Conservation (phyloP, 768 basidiomycete species). For the Mycena rebaudengoi region DNA sequence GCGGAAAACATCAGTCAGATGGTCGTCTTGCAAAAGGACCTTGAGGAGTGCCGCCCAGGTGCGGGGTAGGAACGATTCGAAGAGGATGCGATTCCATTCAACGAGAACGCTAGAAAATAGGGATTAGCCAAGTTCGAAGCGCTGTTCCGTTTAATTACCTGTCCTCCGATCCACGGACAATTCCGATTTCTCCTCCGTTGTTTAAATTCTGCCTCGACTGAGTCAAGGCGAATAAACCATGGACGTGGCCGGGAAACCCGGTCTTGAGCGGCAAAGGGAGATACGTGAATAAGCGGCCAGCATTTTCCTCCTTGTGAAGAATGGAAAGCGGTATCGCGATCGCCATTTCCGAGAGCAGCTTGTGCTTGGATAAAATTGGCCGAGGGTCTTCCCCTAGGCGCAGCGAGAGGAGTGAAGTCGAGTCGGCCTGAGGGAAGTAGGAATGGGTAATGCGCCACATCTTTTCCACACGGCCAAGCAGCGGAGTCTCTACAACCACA, state of each 20-base stretch:
- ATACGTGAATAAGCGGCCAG: conserved; percentile 58
- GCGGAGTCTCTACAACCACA: conserved; percentile 27
- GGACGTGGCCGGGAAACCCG: conserved; percentile 53
- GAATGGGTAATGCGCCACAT: conserved; percentile 47
- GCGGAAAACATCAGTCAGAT: conserved; percentile 40
- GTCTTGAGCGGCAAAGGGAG: conserved; percentile 58
- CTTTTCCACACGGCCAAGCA: conserved; percentile 21
- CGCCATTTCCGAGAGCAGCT: conserved; percentile 49
- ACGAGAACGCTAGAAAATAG: conserved; percentile 46
- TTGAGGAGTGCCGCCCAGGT: conserved; percentile 50
- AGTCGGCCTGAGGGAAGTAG: conserved; percentile 34
- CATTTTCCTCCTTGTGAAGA: background rate
- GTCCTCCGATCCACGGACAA: conserved; percentile 48
- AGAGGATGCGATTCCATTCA: conserved; percentile 58
- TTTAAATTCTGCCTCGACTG: conserved; percentile 53
- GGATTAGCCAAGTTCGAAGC: background rate
- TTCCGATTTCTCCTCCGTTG: conserved; percentile 49
- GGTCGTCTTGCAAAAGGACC: conserved; percentile 34
- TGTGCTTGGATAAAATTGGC: conserved; percentile 44
- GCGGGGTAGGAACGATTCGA: conserved; percentile 53
- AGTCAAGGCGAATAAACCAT: conserved; percentile 57
- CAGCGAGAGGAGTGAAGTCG: conserved; percentile 34
- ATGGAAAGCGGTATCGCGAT: conserved; percentile 44
- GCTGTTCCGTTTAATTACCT: conserved; percentile 40
- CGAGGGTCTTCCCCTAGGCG: conserved; percentile 36